Conservation (phyloP, 2,329 filamentous ascomycete genomes). For the Ceratocystis huliohia region DNA sequence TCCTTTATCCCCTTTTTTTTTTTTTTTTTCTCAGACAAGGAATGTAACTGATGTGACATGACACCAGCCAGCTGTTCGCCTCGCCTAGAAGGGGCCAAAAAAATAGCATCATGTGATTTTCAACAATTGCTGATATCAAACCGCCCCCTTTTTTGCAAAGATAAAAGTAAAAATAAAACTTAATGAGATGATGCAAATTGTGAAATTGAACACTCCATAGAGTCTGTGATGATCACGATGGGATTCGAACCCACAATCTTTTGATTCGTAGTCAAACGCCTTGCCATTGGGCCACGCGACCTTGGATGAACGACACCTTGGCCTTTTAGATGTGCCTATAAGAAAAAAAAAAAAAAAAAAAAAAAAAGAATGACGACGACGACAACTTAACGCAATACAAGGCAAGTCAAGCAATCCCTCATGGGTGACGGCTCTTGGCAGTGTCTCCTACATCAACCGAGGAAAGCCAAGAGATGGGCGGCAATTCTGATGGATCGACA, state of each 20-base stretch:
- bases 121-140: neutral
- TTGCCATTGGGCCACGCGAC: no score
- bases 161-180: neutral
- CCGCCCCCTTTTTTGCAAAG: neutral
- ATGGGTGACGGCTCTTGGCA: constrained; percentile 6
- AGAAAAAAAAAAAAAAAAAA: neutral
- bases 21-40: neutral
- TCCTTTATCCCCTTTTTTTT: neutral
- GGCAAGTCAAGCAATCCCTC: neutral
- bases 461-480: neutral
- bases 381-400: neutral
- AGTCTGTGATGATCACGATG: no score
- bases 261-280: no score
- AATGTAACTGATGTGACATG: constrained; percentile 2
- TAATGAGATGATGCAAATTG: neutral
- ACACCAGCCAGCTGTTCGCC: neutral
- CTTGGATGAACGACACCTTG: neutral
- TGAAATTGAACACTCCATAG: neutral
- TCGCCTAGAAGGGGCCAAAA: neutral
- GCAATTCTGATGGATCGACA: constrained; percentile 7
- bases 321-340: neutral
- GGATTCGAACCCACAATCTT: no score
- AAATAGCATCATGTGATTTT: neutral
- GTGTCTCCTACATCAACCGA: neutral
- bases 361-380: neutral